phyloP scores from a whole-genome alignment of 495 filamentous ascomycete species.

The Jackrogersella minutella region DNA sequence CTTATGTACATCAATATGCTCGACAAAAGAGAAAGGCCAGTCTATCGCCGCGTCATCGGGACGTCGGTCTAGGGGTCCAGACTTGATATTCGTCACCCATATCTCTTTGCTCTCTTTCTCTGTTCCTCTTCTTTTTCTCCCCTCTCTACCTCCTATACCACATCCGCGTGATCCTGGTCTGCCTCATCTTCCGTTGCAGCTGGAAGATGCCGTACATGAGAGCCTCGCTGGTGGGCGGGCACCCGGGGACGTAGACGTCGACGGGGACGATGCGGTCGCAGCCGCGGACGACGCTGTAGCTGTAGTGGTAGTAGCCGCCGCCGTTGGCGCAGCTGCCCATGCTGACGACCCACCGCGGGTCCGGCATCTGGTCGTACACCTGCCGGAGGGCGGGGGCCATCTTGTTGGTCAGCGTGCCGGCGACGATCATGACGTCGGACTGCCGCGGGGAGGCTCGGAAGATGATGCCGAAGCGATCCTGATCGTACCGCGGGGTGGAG shows the following conservation, averaged over 20 bases:
- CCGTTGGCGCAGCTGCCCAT: slow-evolving; percentile 95
- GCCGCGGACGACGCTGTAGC: slow-evolving; percentile 85
- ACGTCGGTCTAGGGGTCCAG: slow-evolving; percentile 1
- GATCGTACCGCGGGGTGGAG: slow-evolving; percentile 94
- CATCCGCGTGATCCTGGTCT: slow-evolving; percentile 76
- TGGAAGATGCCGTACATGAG: slow-evolving; percentile 89
- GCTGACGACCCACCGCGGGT: slow-evolving; percentile 89
- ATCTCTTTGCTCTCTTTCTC: background rate
- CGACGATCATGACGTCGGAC: slow-evolving; percentile 98
- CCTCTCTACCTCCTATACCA: slow-evolving; percentile 66
- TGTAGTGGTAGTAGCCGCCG: slow-evolving; percentile 94
- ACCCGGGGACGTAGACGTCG: slow-evolving; percentile 92
- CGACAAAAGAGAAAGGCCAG: slow-evolving; percentile 20
- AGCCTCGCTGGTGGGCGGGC: slow-evolving; percentile 88
- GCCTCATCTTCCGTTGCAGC: slow-evolving; percentile 85
- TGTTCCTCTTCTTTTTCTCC: background rate
- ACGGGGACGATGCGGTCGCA: slow-evolving; percentile 92
- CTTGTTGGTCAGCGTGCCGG: slow-evolving; percentile 95
- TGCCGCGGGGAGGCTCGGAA: slow-evolving; percentile 95
- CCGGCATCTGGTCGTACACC: slow-evolving; percentile 98
- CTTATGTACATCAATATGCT: slow-evolving; percentile 34
- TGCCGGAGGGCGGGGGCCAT: slow-evolving; percentile 95
- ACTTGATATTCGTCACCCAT: background rate
- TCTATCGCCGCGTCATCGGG: slow-evolving; percentile 15
- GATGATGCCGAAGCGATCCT: slow-evolving; percentile 95